A percentile compares a stretch with the other conserved stretches of the same genome.
These are phyloP conservation scores for Begonia loranthoides DNA, from an alignment of 306 rosid genomes.

Conservation along the genomic window DNA sequence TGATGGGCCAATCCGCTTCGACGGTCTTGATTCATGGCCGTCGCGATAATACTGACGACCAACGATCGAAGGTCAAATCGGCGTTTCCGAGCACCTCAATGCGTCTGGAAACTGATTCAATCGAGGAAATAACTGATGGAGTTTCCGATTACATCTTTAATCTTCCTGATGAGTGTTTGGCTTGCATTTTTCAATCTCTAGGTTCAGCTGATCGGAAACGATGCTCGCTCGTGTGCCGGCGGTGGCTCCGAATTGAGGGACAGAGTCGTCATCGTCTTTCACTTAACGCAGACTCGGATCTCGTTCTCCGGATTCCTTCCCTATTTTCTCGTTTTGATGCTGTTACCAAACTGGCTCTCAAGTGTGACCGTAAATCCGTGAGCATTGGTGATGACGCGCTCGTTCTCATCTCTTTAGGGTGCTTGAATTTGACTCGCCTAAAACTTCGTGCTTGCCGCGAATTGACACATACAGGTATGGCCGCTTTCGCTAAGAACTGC, in stretches of 20 bases:
- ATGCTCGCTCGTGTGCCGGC: constrained; percentile 82
- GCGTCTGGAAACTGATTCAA: constrained; percentile 5
- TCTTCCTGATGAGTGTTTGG: constrained; percentile 86
- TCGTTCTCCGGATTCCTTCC: constrained; percentile 29
- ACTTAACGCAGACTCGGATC: constrained; percentile 58
- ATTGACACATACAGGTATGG: constrained; percentile 69
- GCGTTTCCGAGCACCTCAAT: constrained; percentile 46
- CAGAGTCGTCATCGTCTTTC: constrained; percentile 90
- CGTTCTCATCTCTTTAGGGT: constrained; percentile 46
- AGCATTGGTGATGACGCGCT: constrained; percentile 75
- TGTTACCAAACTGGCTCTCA: constrained; percentile 77
- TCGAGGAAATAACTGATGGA: constrained; percentile 4
- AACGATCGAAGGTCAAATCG: constrained; percentile 39
- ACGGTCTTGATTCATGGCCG: constrained; percentile 35
- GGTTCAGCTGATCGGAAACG: constrained; percentile 62
- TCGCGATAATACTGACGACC: constrained; percentile 29
- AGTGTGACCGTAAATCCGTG: constrained; percentile 76
- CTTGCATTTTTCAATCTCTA: constrained; percentile 62
- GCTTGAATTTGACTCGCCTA: constrained; percentile 85
- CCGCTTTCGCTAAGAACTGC: constrained; percentile 66
- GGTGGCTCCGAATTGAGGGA: constrained; percentile 83
- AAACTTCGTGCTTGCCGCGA: constrained; percentile 89
- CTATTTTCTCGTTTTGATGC: constrained; percentile 81
- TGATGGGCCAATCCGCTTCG: constrained; percentile 95
- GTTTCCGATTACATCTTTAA: constrained; percentile 50